phyloP scores from a whole-genome alignment of 202 grass and related monocot genomes.

The Brachypodium distachyon region DNA sequence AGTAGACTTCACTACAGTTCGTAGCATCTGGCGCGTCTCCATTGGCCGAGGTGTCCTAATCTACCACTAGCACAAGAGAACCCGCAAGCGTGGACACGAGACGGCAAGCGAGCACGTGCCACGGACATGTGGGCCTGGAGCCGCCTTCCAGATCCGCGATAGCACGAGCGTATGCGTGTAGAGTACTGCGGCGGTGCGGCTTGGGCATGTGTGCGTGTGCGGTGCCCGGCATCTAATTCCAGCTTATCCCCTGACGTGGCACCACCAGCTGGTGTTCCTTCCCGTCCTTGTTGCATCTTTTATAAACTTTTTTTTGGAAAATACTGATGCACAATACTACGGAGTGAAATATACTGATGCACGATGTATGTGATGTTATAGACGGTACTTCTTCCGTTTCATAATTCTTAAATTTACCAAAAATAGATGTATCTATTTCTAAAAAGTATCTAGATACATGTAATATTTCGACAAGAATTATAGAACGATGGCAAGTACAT shows the following conservation, averaged over 20 bases:
- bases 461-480: too few species aligned
- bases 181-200: not conserved
- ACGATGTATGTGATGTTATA: too few species aligned
- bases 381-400: too few species aligned
- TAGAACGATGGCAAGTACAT: too few species aligned
- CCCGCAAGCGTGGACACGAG: not conserved
- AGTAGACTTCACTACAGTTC: not conserved
- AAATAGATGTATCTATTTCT: too few species aligned
- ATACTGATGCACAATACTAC: too few species aligned
- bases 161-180: too few species aligned
- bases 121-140: not conserved
- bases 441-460: too few species aligned
- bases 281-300: not conserved
- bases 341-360: too few species aligned
- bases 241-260: conserved; percentile 49
- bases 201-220: not conserved
- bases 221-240: conserved; percentile 34
- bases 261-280: conserved; percentile 13
- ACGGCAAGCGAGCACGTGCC: not conserved
- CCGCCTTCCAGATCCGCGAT: not conserved
- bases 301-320: too few species aligned
- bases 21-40: not conserved
- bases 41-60: not conserved
- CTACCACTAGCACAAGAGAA: not conserved
- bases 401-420: too few species aligned